phyloP scores from a whole-genome alignment of 2,329 filamentous ascomycete genomes.

The Fonsecaea monophora region DNA sequence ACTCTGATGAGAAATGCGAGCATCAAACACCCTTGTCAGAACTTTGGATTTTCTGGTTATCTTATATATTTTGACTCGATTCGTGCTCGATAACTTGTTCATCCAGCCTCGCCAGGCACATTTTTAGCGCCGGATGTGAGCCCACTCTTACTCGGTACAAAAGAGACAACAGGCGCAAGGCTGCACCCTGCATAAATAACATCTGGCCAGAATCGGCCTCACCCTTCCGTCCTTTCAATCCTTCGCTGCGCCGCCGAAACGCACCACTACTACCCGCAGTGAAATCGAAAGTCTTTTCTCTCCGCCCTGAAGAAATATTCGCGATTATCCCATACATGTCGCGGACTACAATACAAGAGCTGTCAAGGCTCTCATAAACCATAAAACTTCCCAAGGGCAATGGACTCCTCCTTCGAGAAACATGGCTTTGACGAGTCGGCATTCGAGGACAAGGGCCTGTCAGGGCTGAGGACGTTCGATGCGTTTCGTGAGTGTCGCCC shows the following conservation, averaged over 20 bases:
- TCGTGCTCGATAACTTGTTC: not conserved
- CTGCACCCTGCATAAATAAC: conserved; percentile 34
- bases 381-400: conserved; percentile 12
- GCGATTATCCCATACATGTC: conserved; percentile 26
- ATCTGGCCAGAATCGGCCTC: conserved; percentile 31
- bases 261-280: not conserved
- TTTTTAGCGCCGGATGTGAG: conserved; percentile 3
- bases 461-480: conserved; percentile 82
- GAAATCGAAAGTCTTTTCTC: not conserved
- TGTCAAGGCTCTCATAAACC: conserved; percentile 21
- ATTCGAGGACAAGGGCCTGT: conserved; percentile 74
- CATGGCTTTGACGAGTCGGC: conserved; percentile 75
- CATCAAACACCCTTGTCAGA: not conserved
- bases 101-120: conserved; percentile 12
- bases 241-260: conserved; percentile 5
- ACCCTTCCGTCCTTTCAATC: not conserved
- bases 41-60: no score
- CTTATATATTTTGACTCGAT: not conserved
- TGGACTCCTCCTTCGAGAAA: conserved; percentile 48
- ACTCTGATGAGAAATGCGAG: conserved; percentile 23
- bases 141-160: not conserved
- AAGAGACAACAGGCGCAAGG: conserved; percentile 12
- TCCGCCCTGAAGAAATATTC: not conserved
- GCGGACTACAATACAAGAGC: conserved; percentile 23
- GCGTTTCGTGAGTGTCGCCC: conserved; percentile 78